Conservation (phyloP, 1,139 yeast species). For the Nakaseomyces delphensis region DNA sequence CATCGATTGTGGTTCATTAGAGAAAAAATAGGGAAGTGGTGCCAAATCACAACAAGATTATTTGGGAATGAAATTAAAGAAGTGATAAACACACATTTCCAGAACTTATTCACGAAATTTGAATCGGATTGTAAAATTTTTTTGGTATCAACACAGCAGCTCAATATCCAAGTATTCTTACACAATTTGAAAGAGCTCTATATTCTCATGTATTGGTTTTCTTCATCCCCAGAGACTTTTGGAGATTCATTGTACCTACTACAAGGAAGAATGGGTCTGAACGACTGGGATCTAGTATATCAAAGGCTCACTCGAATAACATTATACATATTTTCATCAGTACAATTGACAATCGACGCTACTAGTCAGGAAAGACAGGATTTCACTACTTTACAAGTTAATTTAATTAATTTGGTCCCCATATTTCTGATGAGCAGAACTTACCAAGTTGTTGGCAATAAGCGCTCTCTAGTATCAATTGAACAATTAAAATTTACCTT, state of each 20-base stretch:
- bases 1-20: constrained; percentile 24
- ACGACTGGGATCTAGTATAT: constrained; percentile 22
- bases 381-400: constrained; percentile 12
- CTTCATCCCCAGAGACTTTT: constrained; percentile 13
- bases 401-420: constrained; percentile 15
- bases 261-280: constrained; percentile 17
- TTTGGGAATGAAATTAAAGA: constrained; percentile 15
- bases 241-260: constrained; percentile 14
- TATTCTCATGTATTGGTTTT: constrained; percentile 23
- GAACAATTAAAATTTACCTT: constrained; percentile 18
- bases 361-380: constrained; percentile 1
- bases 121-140: constrained; percentile 3
- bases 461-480: constrained; percentile 10
- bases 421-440: constrained; percentile 12
- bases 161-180: constrained; percentile 12
- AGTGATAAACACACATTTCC: not conserved
- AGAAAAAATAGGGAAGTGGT: constrained; percentile 22
- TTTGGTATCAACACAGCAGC: constrained; percentile 6
- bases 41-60: constrained; percentile 12
- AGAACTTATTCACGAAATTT: not conserved
- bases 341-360: constrained; percentile 8
- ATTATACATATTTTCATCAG: constrained; percentile 20
- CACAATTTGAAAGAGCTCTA: constrained; percentile 14
- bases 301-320: constrained; percentile 24
- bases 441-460: constrained; percentile 1